Evolutionary conservation across 257 asterid species (phyloP), one percentile per base, ranked within the genome.

Genomic region (Ilex aquifolium): DNA sequence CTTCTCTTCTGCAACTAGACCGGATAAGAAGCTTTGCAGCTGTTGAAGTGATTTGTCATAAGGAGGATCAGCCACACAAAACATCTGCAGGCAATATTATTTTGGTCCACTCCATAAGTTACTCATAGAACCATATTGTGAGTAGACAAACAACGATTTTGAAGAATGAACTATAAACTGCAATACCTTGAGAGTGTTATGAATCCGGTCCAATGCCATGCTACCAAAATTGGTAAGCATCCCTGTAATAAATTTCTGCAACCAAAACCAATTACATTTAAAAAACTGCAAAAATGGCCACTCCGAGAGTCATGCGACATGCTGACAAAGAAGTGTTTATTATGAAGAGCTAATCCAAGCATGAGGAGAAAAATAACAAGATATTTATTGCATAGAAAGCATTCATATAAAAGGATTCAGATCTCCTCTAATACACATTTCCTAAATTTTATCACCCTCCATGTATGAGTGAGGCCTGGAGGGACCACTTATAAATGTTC

Each of bases 211-310:
- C 88, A 92, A 70, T 0, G 99, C 87, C 99, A 92, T 89, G 86
- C 92, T 90, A 67, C 96, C 99, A 16, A 90, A 90, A 79, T 93
- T 93, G 54, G 97, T 90, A 31, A 93, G 97, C 96, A 93, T 93
- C 67, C 97, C 96, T 57, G 79, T 74, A 75, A 93, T 83, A 67
- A 90, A 90, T 82, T 93, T 93, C 97, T 93, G 84, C 80, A 70
- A 76, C 61, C 48, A 58, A 60, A 55, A 67, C 40, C 40, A 13
- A 21, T 21, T 21, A 21, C 27, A 21, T 0, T 21, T 21, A 21
- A 48, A 30, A 44, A 56, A 4, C 42, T 36, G 42, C 8, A 36
- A 36, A 36, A 36, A 36, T 36, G 7, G 27, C 42, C 42, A 36
- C 40, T n/a, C n/a, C n/a, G n/a, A n/a, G 3, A 36, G 40, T 36